These are phyloP conservation scores for Tilletia setariae DNA, from an alignment of 1,284 basidiomycete species.

Conservation along the genomic window DNA sequence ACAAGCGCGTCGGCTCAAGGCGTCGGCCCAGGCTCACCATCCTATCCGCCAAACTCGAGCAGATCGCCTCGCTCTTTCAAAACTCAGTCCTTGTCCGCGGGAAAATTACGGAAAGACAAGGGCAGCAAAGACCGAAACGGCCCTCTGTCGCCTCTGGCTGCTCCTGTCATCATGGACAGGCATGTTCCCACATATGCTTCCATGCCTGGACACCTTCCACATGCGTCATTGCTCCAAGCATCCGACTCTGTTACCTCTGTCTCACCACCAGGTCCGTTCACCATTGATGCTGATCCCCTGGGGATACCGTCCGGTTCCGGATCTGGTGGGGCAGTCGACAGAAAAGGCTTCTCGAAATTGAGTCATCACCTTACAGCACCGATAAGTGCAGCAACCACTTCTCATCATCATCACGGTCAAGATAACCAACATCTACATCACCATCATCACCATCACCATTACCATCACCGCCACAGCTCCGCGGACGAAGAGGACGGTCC, in stretches of 20 bases:
- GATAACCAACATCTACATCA: background rate
- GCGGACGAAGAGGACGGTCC: background rate
- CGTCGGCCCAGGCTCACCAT: too few relatives aligned
- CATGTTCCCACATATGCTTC: slow-evolving; percentile 6
- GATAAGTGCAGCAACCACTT: background rate
- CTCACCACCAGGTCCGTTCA: background rate
- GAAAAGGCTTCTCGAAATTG: background rate
- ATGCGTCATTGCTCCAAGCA: background rate
- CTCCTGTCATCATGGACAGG: background rate
- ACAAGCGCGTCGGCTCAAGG: too few relatives aligned
- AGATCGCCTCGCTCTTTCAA: background rate
- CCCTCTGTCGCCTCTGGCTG: background rate
- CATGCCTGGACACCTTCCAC: background rate
- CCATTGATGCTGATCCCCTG: background rate
- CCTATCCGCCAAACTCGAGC: too few relatives aligned
- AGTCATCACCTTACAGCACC: background rate
- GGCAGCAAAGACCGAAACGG: background rate
- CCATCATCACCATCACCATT: background rate
- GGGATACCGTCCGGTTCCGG: background rate
- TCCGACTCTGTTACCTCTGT: background rate
- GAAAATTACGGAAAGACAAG: background rate
- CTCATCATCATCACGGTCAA: background rate
- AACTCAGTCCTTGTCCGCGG: background rate
- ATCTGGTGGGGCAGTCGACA: background rate
- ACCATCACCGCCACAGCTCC: background rate